These are phyloP conservation scores for Leccinum broughii DNA, from an alignment of 768 basidiomycete genomes.

Conservation along the genomic window DNA sequence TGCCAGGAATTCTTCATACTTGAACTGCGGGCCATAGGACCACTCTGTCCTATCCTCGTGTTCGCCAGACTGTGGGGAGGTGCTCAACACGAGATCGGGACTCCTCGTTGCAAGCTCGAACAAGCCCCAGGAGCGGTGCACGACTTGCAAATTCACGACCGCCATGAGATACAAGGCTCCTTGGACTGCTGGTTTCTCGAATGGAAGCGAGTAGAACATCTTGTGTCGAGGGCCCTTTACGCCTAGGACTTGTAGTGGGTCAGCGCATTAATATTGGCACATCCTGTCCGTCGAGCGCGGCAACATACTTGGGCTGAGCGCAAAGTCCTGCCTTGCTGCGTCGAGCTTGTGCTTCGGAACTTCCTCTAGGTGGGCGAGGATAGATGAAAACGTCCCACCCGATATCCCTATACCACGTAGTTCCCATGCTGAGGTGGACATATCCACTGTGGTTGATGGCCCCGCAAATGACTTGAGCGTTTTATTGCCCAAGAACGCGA, in stretches of 20 bases:
- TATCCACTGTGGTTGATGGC: constrained; percentile 41
- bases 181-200: constrained; percentile 32
- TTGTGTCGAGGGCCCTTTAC: constrained; percentile 28
- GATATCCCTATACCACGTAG: constrained; percentile 36
- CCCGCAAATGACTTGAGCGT: constrained; percentile 55
- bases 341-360: constrained; percentile 31
- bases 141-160: constrained; percentile 45
- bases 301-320: constrained; percentile 45
- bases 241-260: constrained; percentile 33
- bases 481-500: constrained; percentile 66
- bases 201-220: constrained; percentile 40
- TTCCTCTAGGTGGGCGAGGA: constrained; percentile 35
- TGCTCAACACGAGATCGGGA: constrained; percentile 16
- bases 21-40: constrained; percentile 69
- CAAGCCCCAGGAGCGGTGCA: constrained; percentile 59
- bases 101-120: constrained; percentile 35
- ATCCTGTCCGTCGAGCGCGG: background rate
- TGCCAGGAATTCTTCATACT: constrained; percentile 70
- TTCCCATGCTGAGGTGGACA: constrained; percentile 53
- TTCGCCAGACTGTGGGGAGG: constrained; percentile 18
- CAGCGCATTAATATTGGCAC: background rate
- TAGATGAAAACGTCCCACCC: constrained; percentile 38
- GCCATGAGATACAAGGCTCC: constrained; percentile 49
- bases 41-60: constrained; percentile 20
- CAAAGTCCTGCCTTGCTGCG: constrained; percentile 37